Percentiles rank a stretch among this genome's conserved stretches.
Conservation (phyloP, 495 filamentous ascomycete species). For the Daldinia childiae region DNA sequence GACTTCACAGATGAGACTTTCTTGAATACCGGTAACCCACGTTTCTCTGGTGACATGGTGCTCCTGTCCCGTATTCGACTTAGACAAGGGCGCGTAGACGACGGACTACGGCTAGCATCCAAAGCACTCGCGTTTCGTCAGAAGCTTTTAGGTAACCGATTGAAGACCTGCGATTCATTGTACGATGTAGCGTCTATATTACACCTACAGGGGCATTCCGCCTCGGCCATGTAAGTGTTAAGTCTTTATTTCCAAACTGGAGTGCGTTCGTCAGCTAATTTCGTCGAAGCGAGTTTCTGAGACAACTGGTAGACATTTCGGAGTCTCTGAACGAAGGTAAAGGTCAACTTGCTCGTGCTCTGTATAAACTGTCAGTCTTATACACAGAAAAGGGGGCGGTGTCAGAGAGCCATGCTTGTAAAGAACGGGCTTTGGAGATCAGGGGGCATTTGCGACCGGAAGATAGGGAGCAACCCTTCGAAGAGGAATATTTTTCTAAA, state of each 20-base stretch:
- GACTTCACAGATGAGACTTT: no score
- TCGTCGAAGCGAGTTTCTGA: not conserved
- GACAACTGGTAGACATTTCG: not conserved
- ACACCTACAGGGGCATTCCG: not conserved
- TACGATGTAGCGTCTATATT: not conserved
- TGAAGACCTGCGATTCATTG: not conserved
- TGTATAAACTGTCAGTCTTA: not conserved
- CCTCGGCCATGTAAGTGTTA: not conserved
- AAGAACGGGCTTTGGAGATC: conserved; percentile 1
- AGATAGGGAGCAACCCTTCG: conserved; percentile 8
- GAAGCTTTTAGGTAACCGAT: not conserved
- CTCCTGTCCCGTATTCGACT: no score
- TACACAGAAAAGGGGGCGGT: not conserved
- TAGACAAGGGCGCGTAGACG: no score
- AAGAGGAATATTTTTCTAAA: conserved; percentile 7
- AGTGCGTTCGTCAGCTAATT: not conserved
- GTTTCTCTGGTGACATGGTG: no score
- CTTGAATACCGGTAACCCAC: no score
- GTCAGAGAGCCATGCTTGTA: not conserved
- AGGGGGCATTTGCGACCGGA: conserved; percentile 1
- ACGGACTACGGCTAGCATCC: no score
- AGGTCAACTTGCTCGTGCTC: not conserved
- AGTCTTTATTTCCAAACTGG: not conserved
- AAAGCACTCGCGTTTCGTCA: not conserved
- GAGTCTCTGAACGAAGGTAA: not conserved